These are phyloP conservation scores for Selaginella moellendorffii DNA, from an alignment of 75 land plant species.

Conservation along the genomic window DNA sequence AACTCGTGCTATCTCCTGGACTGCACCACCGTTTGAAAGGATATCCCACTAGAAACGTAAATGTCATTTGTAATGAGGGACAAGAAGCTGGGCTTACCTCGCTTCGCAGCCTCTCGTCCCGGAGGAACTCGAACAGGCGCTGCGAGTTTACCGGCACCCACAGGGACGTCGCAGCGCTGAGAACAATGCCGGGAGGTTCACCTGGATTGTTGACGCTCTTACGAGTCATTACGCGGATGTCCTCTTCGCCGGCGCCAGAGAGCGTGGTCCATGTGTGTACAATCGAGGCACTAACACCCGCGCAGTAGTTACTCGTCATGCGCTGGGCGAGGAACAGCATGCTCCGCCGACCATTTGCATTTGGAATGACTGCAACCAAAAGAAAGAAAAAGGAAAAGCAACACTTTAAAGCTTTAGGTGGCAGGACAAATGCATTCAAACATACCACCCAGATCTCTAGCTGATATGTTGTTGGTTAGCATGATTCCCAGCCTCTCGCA, in stretches of 20 bases:
- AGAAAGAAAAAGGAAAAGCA: not conserved
- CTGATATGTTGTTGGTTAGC: conserved; percentile 7
- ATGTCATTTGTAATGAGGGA: not conserved
- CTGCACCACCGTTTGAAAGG: conserved; percentile 36
- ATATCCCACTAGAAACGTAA: conserved; percentile 55
- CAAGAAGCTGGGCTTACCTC: conserved; percentile 32
- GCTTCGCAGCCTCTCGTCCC: conserved; percentile 46
- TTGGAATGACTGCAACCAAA: conserved; percentile 3
- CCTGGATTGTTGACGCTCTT: conserved; percentile 31
- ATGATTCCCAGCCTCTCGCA: conserved; percentile 5
- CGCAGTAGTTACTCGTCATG: conserved; percentile 29
- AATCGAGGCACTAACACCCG: conserved; percentile 10
- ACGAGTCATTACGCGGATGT: not conserved
- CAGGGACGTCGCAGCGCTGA: conserved; percentile 60
- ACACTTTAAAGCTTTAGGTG: not conserved
- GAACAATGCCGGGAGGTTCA: conserved; percentile 52
- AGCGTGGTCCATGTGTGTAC: not conserved
- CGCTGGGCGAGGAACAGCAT: conserved; percentile 67
- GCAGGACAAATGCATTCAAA: not conserved
- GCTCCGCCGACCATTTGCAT: conserved; percentile 43
- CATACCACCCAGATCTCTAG: conserved; percentile 11
- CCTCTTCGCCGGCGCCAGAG: not conserved
- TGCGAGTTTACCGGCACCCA: conserved; percentile 55
- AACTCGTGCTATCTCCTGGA: conserved; percentile 43
- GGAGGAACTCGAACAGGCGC: conserved; percentile 56